Base-by-base conservation (phyloP, 371 early-diverging fungal species). In the Mucor velutinosus region DNA sequence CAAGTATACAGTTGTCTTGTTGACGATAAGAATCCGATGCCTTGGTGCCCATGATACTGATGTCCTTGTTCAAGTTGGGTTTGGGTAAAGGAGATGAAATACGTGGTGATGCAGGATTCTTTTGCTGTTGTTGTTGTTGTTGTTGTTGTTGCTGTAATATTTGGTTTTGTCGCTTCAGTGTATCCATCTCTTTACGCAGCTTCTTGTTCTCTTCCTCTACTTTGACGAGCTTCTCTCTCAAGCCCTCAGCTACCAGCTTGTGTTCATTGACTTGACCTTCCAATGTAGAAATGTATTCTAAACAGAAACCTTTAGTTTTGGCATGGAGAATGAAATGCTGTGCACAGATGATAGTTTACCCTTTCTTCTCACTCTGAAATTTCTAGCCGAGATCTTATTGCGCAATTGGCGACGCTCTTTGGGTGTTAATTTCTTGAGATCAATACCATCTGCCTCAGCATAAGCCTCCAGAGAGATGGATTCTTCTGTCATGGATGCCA, bases 381-480 rank as follows among this genome's bases (percentile, higher is more conserved):
- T 93, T 65, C 96, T 81, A 7, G 96, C 96, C 10, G 94, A 93
- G 37, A 95, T 89, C 70, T 95, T 95, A 80, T 95, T 95, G 21
- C 95, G 86, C 55, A 95, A 75, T 73, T 94, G 94, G 32, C 95
- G 83, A 23, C 94, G 87, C 72, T 95, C 94, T 76, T 93, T 94
- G 14, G 93, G 84, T 1, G 90, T 81, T 75, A 93, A 74, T 60
- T 86, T 87, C 66, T 87, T 87, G n/a, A 85, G 41, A 32, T 84
- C 78, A 58, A 75, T 77, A n/a, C 74, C 77, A 64, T 77, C 77
- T 19, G 71, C 74, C 47, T 67, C 74, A 33, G 75, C 75, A 68
- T 70, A 74, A 4, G 75, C 75, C 33, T 74, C 75, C 32, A 74
- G 57, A 19, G 75, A 67, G 15, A 68, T 49, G 6, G 66, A 61